Percentiles rank a stretch among this genome's conserved stretches.
These are phyloP conservation scores for Fusarium fujikuroi DNA, from an alignment of 2,329 filamentous ascomycete genomes.

Conservation along the genomic window DNA sequence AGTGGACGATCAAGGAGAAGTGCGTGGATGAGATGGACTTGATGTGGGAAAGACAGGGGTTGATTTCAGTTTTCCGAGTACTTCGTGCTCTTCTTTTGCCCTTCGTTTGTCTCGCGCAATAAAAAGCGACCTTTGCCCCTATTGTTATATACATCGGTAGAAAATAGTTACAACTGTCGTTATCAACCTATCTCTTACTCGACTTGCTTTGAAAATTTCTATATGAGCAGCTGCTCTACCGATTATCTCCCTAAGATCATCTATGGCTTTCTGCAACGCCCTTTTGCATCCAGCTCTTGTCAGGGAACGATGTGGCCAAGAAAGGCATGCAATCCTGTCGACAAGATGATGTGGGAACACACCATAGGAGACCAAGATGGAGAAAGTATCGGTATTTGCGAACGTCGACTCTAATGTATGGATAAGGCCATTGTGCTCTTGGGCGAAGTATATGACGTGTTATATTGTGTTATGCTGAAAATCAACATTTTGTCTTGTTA, in stretches of 20 bases:
- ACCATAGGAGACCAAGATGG: too few species aligned
- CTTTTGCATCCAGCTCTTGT: background rate
- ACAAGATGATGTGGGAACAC: background rate
- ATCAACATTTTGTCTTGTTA: background rate
- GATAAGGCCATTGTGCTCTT: background rate
- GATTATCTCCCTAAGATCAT: background rate
- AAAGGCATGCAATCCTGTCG: background rate
- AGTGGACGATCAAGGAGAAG: background rate
- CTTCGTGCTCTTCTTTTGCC: constrained; percentile 10
- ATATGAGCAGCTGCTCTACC: background rate
- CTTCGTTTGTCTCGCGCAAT: constrained; percentile 27
- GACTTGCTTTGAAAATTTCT: background rate
- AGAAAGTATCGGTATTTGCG: background rate
- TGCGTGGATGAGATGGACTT: background rate
- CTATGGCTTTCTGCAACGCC: background rate
- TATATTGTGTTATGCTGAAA: background rate
- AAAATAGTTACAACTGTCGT: constrained; percentile 33
- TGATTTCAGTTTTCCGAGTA: constrained; percentile 11
- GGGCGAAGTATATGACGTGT: background rate
- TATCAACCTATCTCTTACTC: constrained; percentile 3
- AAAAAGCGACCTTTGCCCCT: constrained; percentile 25
- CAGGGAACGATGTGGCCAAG: background rate
- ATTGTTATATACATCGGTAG: constrained; percentile 21
- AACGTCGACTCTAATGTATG: background rate
- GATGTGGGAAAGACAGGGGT: constrained; percentile 2